phyloP scores from a whole-genome alignment of 345 rosid species.

The Brassica cretica region DNA sequence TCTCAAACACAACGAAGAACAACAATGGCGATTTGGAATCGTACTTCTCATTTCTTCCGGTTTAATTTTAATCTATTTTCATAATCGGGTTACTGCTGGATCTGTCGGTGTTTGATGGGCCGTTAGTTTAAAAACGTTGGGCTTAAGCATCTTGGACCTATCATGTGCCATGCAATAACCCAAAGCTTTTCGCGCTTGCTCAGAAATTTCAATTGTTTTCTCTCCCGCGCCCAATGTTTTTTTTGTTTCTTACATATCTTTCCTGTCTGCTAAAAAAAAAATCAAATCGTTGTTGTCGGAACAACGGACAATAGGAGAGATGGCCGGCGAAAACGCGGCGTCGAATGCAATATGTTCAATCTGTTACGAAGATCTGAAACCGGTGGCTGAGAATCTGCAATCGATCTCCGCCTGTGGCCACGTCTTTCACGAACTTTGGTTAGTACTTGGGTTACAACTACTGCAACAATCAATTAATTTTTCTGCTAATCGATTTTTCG shows the following conservation, averaged over 20 bases:
- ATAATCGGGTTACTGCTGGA: neutral
- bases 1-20: neutral
- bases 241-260: no score
- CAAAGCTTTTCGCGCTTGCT: no score
- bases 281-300: neutral
- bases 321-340: slow-evolving; percentile 41
- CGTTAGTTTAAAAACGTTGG: no score
- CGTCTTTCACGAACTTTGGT: slow-evolving; percentile 97
- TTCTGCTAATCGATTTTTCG: slow-evolving; percentile 11
- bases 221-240: no score
- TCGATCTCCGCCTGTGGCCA: slow-evolving; percentile 87
- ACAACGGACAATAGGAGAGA: slow-evolving; percentile 11
- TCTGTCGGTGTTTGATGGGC: neutral
- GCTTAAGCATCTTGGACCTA: no score
- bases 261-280: neutral
- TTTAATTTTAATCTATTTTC: neutral
- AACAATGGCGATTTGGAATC: neutral
- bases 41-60: neutral
- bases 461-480: neutral
- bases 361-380: slow-evolving; percentile 94
- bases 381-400: slow-evolving; percentile 79
- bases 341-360: slow-evolving; percentile 75
- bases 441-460: neutral
- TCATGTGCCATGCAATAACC: no score
- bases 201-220: no score